Evolutionary conservation across 148 eudicot species (phyloP), one percentile per base, ranked within the genome.

Genomic region (Limonium bicolor): DNA sequence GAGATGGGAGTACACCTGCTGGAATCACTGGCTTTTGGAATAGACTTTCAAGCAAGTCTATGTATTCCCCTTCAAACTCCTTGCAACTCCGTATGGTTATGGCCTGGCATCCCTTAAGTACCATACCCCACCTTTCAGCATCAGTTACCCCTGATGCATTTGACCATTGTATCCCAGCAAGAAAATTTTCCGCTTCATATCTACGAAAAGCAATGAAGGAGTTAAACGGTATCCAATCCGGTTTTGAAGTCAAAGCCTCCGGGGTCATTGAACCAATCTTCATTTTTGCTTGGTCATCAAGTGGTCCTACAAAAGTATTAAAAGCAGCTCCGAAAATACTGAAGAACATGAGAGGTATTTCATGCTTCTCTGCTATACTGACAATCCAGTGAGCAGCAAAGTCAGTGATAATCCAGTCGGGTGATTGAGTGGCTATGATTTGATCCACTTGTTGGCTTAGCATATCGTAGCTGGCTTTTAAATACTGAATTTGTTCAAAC

Each of bases 51-150:
- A 8, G 19, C 27, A 53, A 41, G 21, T 53, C 36, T 30, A 53
- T 16, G 41, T 60, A 60, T 34, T 36, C 53, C 2, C 48, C 53
- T 45, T 38, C 64, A 2, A 43, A 8, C 26, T 61, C 65, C 36
- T 15, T 46, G 16, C 65, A 53, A 0, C 21, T 18, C 0, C 59
- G 59, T 8, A 54, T 1, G 2, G 48, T 35, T 14, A 53, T 2
- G 7, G 36, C 59, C 9, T 31, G 26, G 21, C 35, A 4, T 4
- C 5, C 48, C 0, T 24, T 3, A 2, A 53, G 15, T n/a, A 47
- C 10, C 47, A 46, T 54, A 0, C 48, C 59, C 0, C 38, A 2
- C 23, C 65, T 29, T 32, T 20, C 14, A 7, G 23, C 28, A 2
- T 18, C 34, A 3, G 54, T 6, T 7, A 13, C 40, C 2, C 49